Conservation (phyloP, 1,284 basidiomycete genomes). For the Pseudozyma tsukubaensis region DNA sequence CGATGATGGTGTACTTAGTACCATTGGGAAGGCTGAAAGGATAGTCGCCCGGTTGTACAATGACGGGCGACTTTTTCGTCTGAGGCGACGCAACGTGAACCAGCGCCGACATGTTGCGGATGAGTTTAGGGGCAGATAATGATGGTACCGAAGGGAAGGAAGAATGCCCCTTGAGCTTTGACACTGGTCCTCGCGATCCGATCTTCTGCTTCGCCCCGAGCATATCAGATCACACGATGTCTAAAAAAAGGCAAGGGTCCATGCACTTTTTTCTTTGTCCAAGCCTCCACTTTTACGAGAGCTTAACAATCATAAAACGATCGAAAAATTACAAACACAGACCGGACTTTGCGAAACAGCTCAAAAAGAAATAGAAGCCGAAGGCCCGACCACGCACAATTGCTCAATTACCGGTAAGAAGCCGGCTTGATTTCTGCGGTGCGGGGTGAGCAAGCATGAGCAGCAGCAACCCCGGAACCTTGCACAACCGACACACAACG, state of each 20-base stretch:
- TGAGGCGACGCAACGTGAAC: constrained; percentile 38
- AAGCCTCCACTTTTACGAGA: neutral
- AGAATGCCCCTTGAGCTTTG: neutral
- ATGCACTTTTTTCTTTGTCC: constrained; percentile 1
- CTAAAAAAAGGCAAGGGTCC: constrained; percentile 1
- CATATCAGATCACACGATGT: constrained; percentile 11
- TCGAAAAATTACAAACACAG: neutral
- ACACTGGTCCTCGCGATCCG: neutral
- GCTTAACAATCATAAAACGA: constrained; percentile 7
- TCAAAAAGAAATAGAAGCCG: constrained; percentile 9
- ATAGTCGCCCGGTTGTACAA: constrained; percentile 23
- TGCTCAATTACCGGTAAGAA: too few relatives aligned
- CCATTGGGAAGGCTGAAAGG: constrained; percentile 40
- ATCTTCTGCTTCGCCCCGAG: neutral
- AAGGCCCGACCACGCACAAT: neutral
- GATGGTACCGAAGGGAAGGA: neutral
- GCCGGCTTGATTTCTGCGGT: neutral
- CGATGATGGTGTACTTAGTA: constrained; percentile 37
- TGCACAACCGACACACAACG: too few relatives aligned
- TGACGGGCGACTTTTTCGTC: constrained; percentile 34
- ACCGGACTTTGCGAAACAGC: neutral
- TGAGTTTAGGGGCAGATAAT: neutral
- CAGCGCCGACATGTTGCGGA: constrained; percentile 37
- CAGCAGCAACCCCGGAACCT: too few relatives aligned
- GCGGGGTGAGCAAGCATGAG: constrained; percentile 6